Percentiles rank a stretch among this genome's conserved stretches.
Conservation (phyloP, 805 yeast species). For the Metschnikowia matae region DNA sequence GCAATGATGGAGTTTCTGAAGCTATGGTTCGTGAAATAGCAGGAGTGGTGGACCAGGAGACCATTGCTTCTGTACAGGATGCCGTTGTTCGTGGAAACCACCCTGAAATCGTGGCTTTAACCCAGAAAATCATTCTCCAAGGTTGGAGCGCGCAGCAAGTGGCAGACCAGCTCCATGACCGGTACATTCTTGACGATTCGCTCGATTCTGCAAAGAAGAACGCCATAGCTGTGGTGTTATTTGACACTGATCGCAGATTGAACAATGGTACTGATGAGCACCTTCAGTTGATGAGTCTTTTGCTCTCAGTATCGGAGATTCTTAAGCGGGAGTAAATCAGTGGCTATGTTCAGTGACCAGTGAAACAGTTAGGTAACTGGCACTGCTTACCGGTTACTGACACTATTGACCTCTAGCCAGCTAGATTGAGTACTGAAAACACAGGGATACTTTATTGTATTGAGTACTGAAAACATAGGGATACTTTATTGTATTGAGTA, state of each 20-base stretch:
- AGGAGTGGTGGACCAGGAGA: constrained; percentile 60
- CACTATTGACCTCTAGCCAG: no score
- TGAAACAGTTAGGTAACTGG: no score
- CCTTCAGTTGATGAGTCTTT: constrained; percentile 68
- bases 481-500: no score
- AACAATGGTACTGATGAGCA: constrained; percentile 89
- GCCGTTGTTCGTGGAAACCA: constrained; percentile 27
- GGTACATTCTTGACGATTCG: constrained; percentile 52
- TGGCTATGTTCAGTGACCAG: no score
- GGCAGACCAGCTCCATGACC: constrained; percentile 67
- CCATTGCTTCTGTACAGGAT: constrained; percentile 40
- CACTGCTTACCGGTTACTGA: no score
- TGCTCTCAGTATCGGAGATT: constrained; percentile 20
- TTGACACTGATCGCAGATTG: constrained; percentile 70
- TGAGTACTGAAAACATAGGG: no score
- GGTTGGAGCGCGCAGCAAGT: constrained; percentile 83
- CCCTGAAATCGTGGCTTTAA: constrained; percentile 33
- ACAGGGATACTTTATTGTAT: no score
- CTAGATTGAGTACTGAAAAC: no score
- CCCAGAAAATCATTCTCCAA: constrained; percentile 50
- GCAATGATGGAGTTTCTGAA: constrained; percentile 36
- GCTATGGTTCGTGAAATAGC: constrained; percentile 63
- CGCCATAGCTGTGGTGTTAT: constrained; percentile 57
- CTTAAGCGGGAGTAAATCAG: not conserved
- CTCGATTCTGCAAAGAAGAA: constrained; percentile 56